Conservation (phyloP, 352 stramenopile species). For the Phytopythium cucurbitacearum region DNA sequence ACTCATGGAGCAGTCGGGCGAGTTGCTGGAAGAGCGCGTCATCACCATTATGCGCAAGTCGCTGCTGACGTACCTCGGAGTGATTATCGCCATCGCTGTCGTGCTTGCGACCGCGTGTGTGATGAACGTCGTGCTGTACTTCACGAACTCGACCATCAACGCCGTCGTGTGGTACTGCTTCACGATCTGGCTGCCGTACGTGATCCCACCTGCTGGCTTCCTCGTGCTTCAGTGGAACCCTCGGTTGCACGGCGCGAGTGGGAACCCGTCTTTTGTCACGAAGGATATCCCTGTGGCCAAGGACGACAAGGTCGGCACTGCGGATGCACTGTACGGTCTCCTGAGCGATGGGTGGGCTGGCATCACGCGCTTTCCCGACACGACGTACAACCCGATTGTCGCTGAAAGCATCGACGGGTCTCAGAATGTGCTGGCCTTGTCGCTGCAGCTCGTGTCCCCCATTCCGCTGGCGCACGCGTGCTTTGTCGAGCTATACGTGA, state of each 20-base stretch:
- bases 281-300: slow-evolving; percentile 47
- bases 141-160: slow-evolving; percentile 56
- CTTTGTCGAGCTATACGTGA: slow-evolving; percentile 74
- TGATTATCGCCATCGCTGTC: slow-evolving; percentile 71
- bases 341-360: slow-evolving; percentile 66
- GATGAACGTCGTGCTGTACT: slow-evolving; percentile 67
- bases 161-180: slow-evolving; percentile 79
- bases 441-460: slow-evolving; percentile 59
- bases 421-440: slow-evolving; percentile 77
- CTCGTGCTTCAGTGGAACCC: slow-evolving; percentile 85
- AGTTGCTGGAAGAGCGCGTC: slow-evolving; percentile 71
- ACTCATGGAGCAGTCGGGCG: slow-evolving; percentile 69
- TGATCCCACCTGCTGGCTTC: slow-evolving; percentile 73
- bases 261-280: slow-evolving; percentile 48
- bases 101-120: slow-evolving; percentile 56
- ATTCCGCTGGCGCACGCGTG: slow-evolving; percentile 62
- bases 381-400: slow-evolving; percentile 62
- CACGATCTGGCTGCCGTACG: slow-evolving; percentile 70
- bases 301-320: slow-evolving; percentile 32
- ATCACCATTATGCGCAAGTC: slow-evolving; percentile 75
- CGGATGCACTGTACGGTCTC: slow-evolving; percentile 22
- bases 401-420: slow-evolving; percentile 47
- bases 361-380: slow-evolving; percentile 69
- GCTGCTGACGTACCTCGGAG: slow-evolving; percentile 67
- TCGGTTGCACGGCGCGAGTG: slow-evolving; percentile 67